Evolutionary conservation across 495 filamentous ascomycete genomes (phyloP), one percentile per base, ranked within the genome.

Genomic region (Astrothelium subdiscretum): DNA sequence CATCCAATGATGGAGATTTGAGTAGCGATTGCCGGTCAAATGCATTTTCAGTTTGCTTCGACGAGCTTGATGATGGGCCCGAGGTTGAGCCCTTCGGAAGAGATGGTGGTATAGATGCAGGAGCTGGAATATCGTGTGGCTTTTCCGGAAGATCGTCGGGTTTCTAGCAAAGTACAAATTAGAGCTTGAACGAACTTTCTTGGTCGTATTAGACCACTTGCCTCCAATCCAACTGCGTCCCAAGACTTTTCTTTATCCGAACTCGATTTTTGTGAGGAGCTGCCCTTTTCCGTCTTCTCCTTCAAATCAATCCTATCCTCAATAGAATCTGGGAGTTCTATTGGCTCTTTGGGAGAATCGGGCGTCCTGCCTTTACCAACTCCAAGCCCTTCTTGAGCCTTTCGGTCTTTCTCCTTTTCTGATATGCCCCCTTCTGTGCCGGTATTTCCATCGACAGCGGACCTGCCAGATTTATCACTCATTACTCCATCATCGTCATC

Each of bases 371-470:
- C 87, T 20, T 78, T 66, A 71, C 79, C 83, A 63, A 78, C 78
- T 40, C 84, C 83, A 64, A 79, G 75, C 31, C 76, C 79, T 65
- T 86, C 81, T 60, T 82, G 75, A 52, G 78, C 78, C 60, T 85
- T 85, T 26, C 80, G 79, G 42, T 85, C 85, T 71, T 87, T 90
- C 57, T 83, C 81, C 75, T 95, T 95, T 69, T 89, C 87, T 61
- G 86, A 89, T 22, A 95, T 87, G 24, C 91, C 91, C 29, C 90
- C 90, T 66, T 89, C 88, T 0, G 88, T 94, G 11, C 91, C 91
- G 12, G 89, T 87, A 44, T 90, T 92, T 27, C 91, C 91, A 68
- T 89, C 80, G 69, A 90, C 92, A 10, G 91, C 88, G 32, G 83
- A 80, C 18, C 75, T 68, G 58, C 90, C 79, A 68, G 88, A 75